phyloP scores from a whole-genome alignment of 305 asterid species.

The Caryopteris hybrid region DNA sequence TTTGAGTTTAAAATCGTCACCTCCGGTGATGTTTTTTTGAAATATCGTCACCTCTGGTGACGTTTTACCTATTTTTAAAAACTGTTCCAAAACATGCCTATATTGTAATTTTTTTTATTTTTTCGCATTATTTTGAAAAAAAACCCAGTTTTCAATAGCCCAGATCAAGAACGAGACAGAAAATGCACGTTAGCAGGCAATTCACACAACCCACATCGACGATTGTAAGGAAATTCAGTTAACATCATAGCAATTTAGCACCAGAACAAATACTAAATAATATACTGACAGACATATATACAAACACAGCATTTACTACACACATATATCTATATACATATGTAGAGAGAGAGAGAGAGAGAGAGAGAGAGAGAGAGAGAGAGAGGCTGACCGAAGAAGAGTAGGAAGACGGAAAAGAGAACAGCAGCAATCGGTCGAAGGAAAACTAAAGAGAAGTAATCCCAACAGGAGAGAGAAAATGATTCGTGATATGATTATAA shows the following conservation, averaged over 20 bases:
- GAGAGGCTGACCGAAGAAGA: slow-evolving; percentile 47
- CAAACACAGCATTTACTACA: background rate
- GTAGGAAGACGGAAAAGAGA: slow-evolving; percentile 50
- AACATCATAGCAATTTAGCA: background rate
- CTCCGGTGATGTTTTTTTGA: too few species aligned
- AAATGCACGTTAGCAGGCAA: background rate
- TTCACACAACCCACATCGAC: slow-evolving; percentile 4
- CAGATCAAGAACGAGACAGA: background rate
- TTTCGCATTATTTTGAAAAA: too few species aligned
- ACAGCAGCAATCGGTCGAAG: slow-evolving; percentile 77
- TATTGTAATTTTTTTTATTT: too few species aligned
- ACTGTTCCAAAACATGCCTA: too few species aligned
- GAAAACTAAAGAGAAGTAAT: slow-evolving; percentile 40
- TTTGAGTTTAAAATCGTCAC: too few species aligned
- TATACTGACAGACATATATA: background rate
- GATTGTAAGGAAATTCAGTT: background rate
- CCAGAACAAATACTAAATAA: background rate
- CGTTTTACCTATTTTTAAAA: too few species aligned
- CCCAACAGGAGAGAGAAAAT: slow-evolving; percentile 29
- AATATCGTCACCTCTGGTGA: too few species aligned
- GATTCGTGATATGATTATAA: too few species aligned
- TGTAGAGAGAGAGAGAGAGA: too few species aligned
- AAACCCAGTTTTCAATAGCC: too few species aligned
- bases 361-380: too few species aligned
- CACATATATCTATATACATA: background rate